Evolutionary conservation across 495 filamentous ascomycete species (phyloP), one percentile per base, ranked within the genome.

Genomic region (Aspergillus bridgeri): DNA sequence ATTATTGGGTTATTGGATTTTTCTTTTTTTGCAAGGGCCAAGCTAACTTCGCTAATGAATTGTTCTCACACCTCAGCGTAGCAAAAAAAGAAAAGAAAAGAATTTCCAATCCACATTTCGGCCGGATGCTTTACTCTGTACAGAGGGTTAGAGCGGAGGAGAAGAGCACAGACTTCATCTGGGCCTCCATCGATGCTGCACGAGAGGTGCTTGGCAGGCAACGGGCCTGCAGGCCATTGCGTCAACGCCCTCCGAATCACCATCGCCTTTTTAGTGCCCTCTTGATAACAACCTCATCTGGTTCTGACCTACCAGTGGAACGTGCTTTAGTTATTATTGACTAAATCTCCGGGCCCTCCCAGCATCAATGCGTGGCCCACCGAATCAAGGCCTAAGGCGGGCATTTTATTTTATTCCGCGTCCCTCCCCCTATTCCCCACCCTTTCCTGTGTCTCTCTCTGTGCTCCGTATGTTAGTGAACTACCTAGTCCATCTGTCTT

Each of bases 141-240:
- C n/a, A n/a, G n/a, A n/a, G n/a, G n/a, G n/a, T n/a, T n/a, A n/a
- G n/a, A n/a, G n/a, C n/a, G n/a, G 43, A 22, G 48, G 43, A 29
- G 54, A 49, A n/a, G 48, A 65, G 60, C 57, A 65, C 59, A 65
- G 63, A 62, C 63, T 51, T 43, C 51, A 51, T 61, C 62, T 58
- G 56, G 49, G 42, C 46, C 52, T 22, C 57, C 21, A 22, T 56
- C 47, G 53, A 57, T 59, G 60, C 53, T 59, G 52, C 44, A 46
- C 18, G 27, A 58, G 19, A 53, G 27, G n/a, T 46, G 43, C 59
- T 61, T 65, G 62, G 62, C 59, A 54, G 49, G 57, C 57, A 60
- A 60, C 33, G 60, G 56, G 46, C 38, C 24, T 50, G 54, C 49
- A 51, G 54, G 49, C 48, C 52, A 56, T 56, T 56, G 62, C 58